Percentiles rank a stretch among this genome's conserved stretches.
phyloP scores from a whole-genome alignment of 2,329 filamentous ascomycete genomes.

The Gliomastix tumulicola region DNA sequence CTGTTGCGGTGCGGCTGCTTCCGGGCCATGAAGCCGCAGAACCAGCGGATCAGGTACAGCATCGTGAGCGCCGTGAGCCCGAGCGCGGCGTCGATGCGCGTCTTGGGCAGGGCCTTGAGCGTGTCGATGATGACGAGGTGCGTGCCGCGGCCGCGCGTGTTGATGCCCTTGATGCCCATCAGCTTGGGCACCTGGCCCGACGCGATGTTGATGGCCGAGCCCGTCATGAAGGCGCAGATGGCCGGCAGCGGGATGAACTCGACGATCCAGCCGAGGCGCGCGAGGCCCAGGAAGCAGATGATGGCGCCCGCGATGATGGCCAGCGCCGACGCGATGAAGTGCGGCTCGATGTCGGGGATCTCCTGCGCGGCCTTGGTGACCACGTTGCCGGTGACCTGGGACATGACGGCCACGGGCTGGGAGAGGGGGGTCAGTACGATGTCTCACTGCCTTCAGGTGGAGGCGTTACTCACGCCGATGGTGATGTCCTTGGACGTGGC shows the following conservation, averaged over 20 bases:
- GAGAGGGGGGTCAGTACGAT: neutral
- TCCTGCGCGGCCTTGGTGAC: constrained; percentile 27
- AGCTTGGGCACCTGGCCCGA: constrained; percentile 42
- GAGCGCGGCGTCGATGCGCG: constrained; percentile 64
- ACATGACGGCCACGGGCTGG: constrained; percentile 48
- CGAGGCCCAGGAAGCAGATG: constrained; percentile 39
- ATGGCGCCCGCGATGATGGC: constrained; percentile 40
- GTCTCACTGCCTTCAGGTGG: no score
- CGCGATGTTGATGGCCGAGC: constrained; percentile 42
- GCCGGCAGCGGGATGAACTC: constrained; percentile 46
- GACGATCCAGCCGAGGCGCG: constrained; percentile 45
- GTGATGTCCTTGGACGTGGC: constrained; percentile 91
- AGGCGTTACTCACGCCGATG: constrained; percentile 69
- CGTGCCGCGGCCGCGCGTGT: constrained; percentile 35
- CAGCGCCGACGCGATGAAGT: constrained; percentile 38
- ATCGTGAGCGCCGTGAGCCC: constrained; percentile 62
- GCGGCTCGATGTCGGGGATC: constrained; percentile 29
- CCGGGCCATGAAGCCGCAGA: constrained; percentile 58
- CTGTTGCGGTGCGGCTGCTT: constrained; percentile 60
- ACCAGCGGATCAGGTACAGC: constrained; percentile 59
- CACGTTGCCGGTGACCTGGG: constrained; percentile 42
- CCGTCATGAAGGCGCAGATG: constrained; percentile 49
- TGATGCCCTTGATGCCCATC: constrained; percentile 41
- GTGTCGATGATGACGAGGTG: constrained; percentile 46
- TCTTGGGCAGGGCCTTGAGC: constrained; percentile 34